Percentiles rank a stretch among this genome's conserved stretches.
phyloP scores from a whole-genome alignment of 1,284 basidiomycete species.

The Caloboletus inedulis region DNA sequence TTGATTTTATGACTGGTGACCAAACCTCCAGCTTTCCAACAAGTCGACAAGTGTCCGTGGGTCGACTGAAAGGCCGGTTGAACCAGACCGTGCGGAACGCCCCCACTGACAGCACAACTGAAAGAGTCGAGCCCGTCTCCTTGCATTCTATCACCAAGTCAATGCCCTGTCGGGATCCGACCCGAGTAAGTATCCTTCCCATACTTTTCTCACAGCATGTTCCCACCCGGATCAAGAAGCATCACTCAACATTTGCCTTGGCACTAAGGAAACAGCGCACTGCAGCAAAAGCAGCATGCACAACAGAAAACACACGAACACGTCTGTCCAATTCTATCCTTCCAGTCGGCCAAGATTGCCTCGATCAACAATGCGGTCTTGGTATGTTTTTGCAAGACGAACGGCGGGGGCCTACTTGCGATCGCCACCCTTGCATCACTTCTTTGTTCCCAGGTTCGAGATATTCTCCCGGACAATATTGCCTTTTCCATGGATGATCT shows the following conservation, averaged over 20 bases:
- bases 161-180: not conserved
- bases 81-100: not conserved
- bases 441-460: conserved; percentile 17
- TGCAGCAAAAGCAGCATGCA: not conserved
- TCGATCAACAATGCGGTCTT: not conserved
- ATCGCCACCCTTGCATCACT: conserved; percentile 2
- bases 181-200: not conserved
- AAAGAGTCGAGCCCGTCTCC: not conserved
- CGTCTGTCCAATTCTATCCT: not conserved
- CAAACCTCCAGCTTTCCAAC: not conserved
- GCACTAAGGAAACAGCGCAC: not conserved
- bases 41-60: not conserved
- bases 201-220: not conserved
- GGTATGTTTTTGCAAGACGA: not conserved
- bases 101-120: not conserved
- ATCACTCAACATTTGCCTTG: not conserved
- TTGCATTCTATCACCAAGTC: not conserved
- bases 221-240: not conserved
- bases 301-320: not conserved
- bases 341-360: not conserved
- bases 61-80: not conserved
- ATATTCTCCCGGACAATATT: conserved; percentile 23
- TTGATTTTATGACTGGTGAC: conserved; percentile 22
- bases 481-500: conserved; percentile 17
- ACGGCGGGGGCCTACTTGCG: not conserved